Conservation (phyloP, 345 rosid species). For the Syzygium oleosum region DNA sequence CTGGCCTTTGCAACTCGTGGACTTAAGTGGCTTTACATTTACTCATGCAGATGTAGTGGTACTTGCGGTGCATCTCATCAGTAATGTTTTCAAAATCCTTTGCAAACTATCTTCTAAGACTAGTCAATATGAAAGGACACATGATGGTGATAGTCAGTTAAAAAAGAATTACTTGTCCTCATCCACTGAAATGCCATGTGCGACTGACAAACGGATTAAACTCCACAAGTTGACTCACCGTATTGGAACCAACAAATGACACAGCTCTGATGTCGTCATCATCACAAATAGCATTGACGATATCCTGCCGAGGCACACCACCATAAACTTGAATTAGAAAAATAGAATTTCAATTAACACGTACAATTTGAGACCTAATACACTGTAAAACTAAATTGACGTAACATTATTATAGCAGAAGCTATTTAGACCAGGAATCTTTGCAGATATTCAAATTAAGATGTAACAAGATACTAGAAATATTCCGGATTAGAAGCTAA, state of each 20-base stretch:
- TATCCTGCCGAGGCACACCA: conserved; percentile 38
- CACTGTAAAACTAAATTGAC: background rate
- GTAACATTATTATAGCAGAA: background rate
- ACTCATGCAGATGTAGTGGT: background rate
- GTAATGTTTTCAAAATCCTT: background rate
- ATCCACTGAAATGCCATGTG: background rate
- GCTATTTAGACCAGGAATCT: background rate
- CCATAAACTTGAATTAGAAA: background rate
- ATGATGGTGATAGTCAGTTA: background rate
- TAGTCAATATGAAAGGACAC: background rate
- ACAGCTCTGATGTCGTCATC: conserved; percentile 69
- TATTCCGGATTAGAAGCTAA: background rate
- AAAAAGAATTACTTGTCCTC: background rate
- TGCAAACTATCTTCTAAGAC: background rate
- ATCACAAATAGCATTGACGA: conserved; percentile 95
- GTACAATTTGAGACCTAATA: background rate
- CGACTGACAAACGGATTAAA: background rate
- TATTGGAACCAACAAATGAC: conserved; percentile 94
- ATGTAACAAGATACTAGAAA: background rate
- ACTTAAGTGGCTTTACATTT: background rate
- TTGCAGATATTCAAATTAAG: background rate
- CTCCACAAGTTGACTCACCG: conserved; percentile 38
- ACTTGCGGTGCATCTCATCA: background rate
- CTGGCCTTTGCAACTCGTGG: background rate
- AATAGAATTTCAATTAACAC: background rate